Evolutionary conservation across 768 basidiomycete genomes (phyloP), one percentile per base, ranked within the genome.

Genomic region (Coprinellus micaceus): DNA sequence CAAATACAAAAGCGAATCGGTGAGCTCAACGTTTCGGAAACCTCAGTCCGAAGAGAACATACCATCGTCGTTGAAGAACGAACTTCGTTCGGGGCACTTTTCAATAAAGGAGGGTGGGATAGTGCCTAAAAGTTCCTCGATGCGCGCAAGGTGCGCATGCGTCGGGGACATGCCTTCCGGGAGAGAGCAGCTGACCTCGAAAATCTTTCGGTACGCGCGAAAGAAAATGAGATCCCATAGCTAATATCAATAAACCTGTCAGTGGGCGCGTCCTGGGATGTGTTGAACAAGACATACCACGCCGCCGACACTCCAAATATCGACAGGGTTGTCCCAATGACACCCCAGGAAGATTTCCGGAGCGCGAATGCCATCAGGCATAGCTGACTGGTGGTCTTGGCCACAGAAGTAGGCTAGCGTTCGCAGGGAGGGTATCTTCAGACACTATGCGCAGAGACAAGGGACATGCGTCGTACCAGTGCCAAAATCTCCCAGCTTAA

Each of bases 321-420:
- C 66, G 33, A 67, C 60, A 5, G 64, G 33, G 3, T 63, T 47
- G 17, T 54, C 48, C 66, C 66, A 61, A 4, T 54, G 48, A 33
- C 57, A 57, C 5, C 60, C 49, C 24, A 70, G 63, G 48, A 61
- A 64, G 36, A 69, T 59, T 53, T 69, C 68, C 7, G 68, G 66
- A 1, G 66, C 66, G 17, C 62, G 60, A 40, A 67, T 6, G 33
- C 33, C 33, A 33, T 33, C 33, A 6, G 33, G 33, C 33, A 33
- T 33, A 13, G 13, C 33, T 13, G 7, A 33, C 33, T 13, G 6
- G 33, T 33, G 7, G 13, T 33, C 33, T 13, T 13, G 33, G 7
- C 33, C 33, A n/a, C n/a, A n/a, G 33, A 33, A 33, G 13, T 13
- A 13, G 33, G 33, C 33, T 33, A 13, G 7, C 6, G 13, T 6